These are phyloP conservation scores for Ceratobasidium theobromae DNA, from an alignment of 1,284 basidiomycete species.

Conservation along the genomic window DNA sequence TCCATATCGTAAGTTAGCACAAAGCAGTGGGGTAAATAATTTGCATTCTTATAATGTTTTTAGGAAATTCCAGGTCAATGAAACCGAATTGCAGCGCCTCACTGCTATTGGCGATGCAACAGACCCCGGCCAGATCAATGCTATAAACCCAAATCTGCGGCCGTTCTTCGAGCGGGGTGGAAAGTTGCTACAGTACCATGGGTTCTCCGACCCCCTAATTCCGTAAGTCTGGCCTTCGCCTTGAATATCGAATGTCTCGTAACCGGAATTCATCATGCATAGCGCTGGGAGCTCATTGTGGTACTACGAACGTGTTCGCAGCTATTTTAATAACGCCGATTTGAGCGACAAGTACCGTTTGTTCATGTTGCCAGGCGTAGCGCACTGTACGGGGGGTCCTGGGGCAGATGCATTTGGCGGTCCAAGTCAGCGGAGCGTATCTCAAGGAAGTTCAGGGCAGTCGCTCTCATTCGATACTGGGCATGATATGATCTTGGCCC, in stretches of 20 bases:
- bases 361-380: slow-evolving; percentile 15
- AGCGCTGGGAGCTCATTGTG: slow-evolving; percentile 12
- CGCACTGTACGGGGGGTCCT: slow-evolving; percentile 4
- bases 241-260: slow-evolving; percentile 7
- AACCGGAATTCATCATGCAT: neutral
- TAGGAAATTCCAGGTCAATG: neutral
- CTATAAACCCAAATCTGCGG: slow-evolving; percentile 13
- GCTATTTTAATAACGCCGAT: slow-evolving; percentile 14
- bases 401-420: slow-evolving; percentile 15
- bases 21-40: neutral
- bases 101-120: neutral
- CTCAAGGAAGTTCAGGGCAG: neutral
- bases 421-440: neutral
- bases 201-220: slow-evolving; percentile 12
- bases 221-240: slow-evolving; percentile 34
- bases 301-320: slow-evolving; percentile 24
- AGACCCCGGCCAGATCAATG: slow-evolving; percentile 14
- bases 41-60: neutral
- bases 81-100: slow-evolving; percentile 17
- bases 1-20: neutral
- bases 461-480: slow-evolving; percentile 8
- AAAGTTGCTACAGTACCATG: slow-evolving; percentile 26
- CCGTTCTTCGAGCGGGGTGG: slow-evolving; percentile 20
- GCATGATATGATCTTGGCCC: slow-evolving; percentile 24
- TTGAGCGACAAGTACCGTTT: slow-evolving; percentile 8